Conservation (phyloP, 2,329 filamentous ascomycete genomes). For the Talaromyces albobiverticillius region DNA sequence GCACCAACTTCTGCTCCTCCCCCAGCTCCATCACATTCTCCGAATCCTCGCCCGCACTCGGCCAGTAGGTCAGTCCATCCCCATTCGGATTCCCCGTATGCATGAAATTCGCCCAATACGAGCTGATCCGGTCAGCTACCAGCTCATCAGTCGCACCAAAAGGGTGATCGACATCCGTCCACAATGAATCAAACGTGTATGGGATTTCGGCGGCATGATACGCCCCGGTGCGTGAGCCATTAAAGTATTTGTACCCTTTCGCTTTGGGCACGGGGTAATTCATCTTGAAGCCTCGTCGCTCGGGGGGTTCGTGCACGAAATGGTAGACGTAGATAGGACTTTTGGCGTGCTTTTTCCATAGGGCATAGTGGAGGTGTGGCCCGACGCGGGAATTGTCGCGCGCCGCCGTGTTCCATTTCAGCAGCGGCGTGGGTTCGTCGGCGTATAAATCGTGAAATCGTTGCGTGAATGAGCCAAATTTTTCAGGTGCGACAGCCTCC, state of each 20-base stretch:
- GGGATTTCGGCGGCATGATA: slow-evolving; percentile 21
- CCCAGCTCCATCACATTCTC: background rate
- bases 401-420: background rate
- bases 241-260: background rate
- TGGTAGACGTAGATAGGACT: background rate
- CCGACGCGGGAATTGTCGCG: background rate
- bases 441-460: background rate
- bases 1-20: background rate
- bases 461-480: background rate
- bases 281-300: background rate
- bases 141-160: background rate
- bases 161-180: background rate
- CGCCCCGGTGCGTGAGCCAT: background rate
- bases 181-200: slow-evolving; percentile 15
- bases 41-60: background rate
- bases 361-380: background rate
- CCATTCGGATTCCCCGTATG: background rate
- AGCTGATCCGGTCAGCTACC: background rate
- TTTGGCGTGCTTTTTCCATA: background rate
- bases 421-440: background rate
- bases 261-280: background rate
- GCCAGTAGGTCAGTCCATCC: background rate
- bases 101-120: background rate
- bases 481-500: background rate
- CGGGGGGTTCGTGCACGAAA: background rate